Evolutionary conservation across 345 rosid species (phyloP), one percentile per base, ranked within the genome.

Genomic region (Salix exigua): DNA sequence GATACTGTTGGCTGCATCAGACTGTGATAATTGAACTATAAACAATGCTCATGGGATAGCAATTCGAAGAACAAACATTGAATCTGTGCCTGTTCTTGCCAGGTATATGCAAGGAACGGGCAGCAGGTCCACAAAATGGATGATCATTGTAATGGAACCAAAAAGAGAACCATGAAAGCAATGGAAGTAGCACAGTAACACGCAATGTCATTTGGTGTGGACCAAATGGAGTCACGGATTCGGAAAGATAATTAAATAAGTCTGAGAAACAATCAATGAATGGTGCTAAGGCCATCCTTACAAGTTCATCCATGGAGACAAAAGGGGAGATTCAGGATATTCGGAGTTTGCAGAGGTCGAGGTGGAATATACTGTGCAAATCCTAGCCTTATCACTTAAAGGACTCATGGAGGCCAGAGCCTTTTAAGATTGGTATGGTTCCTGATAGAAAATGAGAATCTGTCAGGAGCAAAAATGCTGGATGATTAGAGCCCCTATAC

Each of bases 1-100:
- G 3, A 9, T 30, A 46, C 74, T 79, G 53, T 64, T 73, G 28
- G 64, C 50, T 38, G 66, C 75, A 62, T 79, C 50, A 70, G 48
- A 21, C 18, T 58, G 30, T 37, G 6, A 16, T 75, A 53, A 53
- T 67, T 67, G 51, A 33, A 35, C 40, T 1, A 31, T 30, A 31
- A 21, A 67, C 25, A 67, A 67, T 68, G 16, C 7, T 14, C 31
- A 28, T 7, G 16, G 14, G 13, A 38, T 38, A 21, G 73, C 73
- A 11, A 42, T 23, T 58, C 26, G 18, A 51, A 21, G 63, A 31
- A 33, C 74, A 30, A 21, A 33, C 74, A 30, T 14, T n/a, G 66
- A 25, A 42, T 42, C 40, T 10, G 42, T 53, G 76, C 46, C 42
- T 67, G 25, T 75, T 66, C 16, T 23, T 48, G 37, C 78, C 72